These are phyloP conservation scores for Candida tammaniensis DNA, from an alignment of 805 yeast genomes.

Conservation along the genomic window DNA sequence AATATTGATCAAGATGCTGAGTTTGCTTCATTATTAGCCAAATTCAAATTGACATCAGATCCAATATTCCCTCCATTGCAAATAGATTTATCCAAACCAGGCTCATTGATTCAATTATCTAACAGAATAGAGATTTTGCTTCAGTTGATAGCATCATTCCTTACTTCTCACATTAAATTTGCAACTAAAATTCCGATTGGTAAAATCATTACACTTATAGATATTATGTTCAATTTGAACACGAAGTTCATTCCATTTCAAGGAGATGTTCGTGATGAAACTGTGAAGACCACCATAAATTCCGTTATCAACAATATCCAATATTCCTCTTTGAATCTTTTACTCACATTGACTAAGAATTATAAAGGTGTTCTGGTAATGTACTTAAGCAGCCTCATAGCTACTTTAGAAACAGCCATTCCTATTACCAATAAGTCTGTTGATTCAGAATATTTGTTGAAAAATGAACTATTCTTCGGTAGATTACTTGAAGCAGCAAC, in stretches of 20 bases:
- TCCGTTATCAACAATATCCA: slow-evolving; percentile 46
- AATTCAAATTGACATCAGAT: slow-evolving; percentile 21
- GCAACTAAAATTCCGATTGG: slow-evolving; percentile 67
- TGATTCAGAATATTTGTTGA: slow-evolving; percentile 28
- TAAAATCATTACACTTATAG: slow-evolving; percentile 46
- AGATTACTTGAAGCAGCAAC: slow-evolving; percentile 29
- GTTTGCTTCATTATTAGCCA: slow-evolving; percentile 34
- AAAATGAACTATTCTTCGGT: slow-evolving; percentile 40
- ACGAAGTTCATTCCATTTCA: slow-evolving; percentile 53
- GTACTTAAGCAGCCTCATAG: slow-evolving; percentile 48
- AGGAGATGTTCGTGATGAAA: slow-evolving; percentile 56
- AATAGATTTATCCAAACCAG: slow-evolving; percentile 59
- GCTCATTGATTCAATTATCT: slow-evolving; percentile 50
- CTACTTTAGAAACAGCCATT: slow-evolving; percentile 54
- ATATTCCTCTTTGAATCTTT: slow-evolving; percentile 40
- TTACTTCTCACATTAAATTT: slow-evolving; percentile 50
- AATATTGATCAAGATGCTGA: slow-evolving; percentile 57
- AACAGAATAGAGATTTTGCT: slow-evolving; percentile 48
- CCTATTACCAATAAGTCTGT: slow-evolving; percentile 46
- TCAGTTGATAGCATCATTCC: slow-evolving; percentile 37
- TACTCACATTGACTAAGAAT: slow-evolving; percentile 31
- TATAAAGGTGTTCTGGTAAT: slow-evolving; percentile 44
- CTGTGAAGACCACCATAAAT: slow-evolving; percentile 43
- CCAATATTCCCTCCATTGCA: slow-evolving; percentile 44
- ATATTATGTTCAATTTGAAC: slow-evolving; percentile 55